Conservation (phyloP, 2,329 filamentous ascomycete species). For the Verruconis gallopava region DNA sequence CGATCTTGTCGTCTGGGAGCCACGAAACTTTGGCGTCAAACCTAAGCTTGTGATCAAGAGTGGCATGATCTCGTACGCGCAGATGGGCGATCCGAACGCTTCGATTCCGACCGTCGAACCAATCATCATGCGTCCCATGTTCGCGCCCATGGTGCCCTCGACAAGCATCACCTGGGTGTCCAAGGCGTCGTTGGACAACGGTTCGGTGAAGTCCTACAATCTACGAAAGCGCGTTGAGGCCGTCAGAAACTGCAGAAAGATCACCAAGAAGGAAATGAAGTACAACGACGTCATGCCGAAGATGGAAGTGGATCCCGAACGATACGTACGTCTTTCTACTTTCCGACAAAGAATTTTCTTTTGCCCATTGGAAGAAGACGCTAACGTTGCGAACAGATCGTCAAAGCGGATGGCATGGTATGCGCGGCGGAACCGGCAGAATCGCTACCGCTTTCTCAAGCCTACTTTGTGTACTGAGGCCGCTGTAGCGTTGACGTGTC, state of each 20-base stretch:
- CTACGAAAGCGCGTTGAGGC: constrained; percentile 69
- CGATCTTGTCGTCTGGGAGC: constrained; percentile 79
- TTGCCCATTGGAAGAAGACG: too few species aligned
- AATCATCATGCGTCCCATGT: constrained; percentile 75
- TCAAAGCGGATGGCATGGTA: constrained; percentile 68
- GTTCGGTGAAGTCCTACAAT: constrained; percentile 56
- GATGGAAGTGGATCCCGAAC: constrained; percentile 88
- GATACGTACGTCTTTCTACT: constrained; percentile 47
- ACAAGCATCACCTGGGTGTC: constrained; percentile 78
- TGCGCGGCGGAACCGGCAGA: constrained; percentile 62
- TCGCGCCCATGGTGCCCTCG: constrained; percentile 56
- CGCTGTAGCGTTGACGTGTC: too few species aligned
- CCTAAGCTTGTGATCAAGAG: constrained; percentile 73
- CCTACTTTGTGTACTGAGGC: constrained; percentile 61
- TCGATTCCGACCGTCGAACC: constrained; percentile 76
- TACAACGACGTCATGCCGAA: constrained; percentile 71
- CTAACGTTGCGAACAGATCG: constrained; percentile 32
- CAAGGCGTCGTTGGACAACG: constrained; percentile 52
- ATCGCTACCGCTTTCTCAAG: constrained; percentile 62
- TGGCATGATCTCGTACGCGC: constrained; percentile 67
- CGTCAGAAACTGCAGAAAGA: constrained; percentile 59
- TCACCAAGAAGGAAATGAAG: constrained; percentile 82
- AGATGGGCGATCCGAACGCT: constrained; percentile 52
- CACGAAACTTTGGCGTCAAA: constrained; percentile 77
- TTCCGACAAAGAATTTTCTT: too few species aligned